These are phyloP conservation scores for Jimgerdemannia lactiflua DNA, from an alignment of 192 early-diverging fungal genomes.

Conservation along the genomic window DNA sequence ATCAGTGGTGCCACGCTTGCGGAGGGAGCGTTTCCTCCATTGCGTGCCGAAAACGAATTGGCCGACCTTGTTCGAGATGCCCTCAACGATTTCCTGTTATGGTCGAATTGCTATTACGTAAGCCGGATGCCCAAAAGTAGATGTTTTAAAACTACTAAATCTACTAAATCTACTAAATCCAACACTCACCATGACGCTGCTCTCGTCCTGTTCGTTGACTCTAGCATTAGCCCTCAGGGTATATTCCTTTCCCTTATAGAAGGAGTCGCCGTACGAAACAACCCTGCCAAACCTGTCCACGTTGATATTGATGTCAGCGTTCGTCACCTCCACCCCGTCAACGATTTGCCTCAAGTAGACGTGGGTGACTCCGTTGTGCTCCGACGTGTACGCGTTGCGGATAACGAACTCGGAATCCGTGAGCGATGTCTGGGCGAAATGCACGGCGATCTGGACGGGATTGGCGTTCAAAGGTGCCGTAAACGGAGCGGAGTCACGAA, in stretches of 20 bases:
- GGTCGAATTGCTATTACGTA: too few species aligned
- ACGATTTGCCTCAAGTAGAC: slow-evolving; percentile 77
- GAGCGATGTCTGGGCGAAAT: slow-evolving; percentile 41
- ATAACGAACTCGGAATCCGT: slow-evolving; percentile 49
- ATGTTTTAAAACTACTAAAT: too few species aligned
- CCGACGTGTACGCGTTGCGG: slow-evolving; percentile 65
- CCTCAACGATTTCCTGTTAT: too few species aligned
- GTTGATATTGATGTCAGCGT: slow-evolving; percentile 86
- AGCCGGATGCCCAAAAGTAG: too few species aligned
- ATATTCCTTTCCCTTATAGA: slow-evolving; percentile 31
- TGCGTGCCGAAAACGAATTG: background rate
- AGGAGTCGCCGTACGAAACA: slow-evolving; percentile 74
- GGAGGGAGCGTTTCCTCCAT: background rate
- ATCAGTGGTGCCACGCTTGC: background rate
- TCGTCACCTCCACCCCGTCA: slow-evolving; percentile 70
- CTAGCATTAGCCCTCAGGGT: slow-evolving; percentile 3
- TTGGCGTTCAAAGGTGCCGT: background rate
- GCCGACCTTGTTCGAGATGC: background rate
- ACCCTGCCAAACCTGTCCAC: slow-evolving; percentile 61
- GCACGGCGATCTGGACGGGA: slow-evolving; percentile 39
- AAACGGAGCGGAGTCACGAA: background rate
- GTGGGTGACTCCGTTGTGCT: slow-evolving; percentile 78
- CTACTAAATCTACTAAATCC: background rate
- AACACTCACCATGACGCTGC: background rate
- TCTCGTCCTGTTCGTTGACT: slow-evolving; percentile 5